Base-by-base conservation (phyloP, 2,329 filamentous ascomycete genomes). In the Corinectria fuckeliana region DNA sequence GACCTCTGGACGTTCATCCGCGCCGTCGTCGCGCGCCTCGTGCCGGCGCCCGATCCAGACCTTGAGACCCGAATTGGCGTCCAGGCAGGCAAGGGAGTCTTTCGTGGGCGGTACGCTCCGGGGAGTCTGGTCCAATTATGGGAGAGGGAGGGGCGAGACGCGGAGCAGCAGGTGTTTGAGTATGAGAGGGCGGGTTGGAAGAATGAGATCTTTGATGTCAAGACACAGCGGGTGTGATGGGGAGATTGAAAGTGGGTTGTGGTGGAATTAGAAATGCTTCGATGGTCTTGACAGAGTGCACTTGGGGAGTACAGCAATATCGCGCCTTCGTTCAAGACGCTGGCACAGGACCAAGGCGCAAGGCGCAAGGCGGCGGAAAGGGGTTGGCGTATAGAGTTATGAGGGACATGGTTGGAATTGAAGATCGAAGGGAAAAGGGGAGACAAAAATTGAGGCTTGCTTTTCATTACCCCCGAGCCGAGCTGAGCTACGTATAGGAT, bases 101-200 rank as follows among this genome's bases (percentile, higher is more conserved):
- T 98, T 80, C 87, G 88, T 67, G 91, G 90, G 4, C 85, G 92
- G 2, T 97, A 97, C 77, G 89, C 94, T 1, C 94, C 94, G 0
- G 93, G 92, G 0, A 97, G 93, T 74, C 80, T 97, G 23, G 91
- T 95, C 50, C 93, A 91, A 77, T 76, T 96, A n/a, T 97, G 92
- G 92, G 86, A 94, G 65, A 89, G 93, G 64, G 90, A 96, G 76
- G 92, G 87, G 0, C 77, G 80, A 20, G 81, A 82, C 61, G 92
- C 91, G 0, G 82, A 82, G 18, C 91, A 96, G 75, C 83, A 87
- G 38, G 86, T 96, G 34, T 87, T 93, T 64, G 90, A 94, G 64
- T 88, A 88, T 71, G 85, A 88, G 55, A 80, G 80, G 45, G 87
- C 84, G 14, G 91, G 90, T 0, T 97, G 93, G 93, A 85, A 90